These are phyloP conservation scores for Diaporthe ampelina DNA, from an alignment of 2,329 filamentous ascomycete genomes.

Conservation along the genomic window DNA sequence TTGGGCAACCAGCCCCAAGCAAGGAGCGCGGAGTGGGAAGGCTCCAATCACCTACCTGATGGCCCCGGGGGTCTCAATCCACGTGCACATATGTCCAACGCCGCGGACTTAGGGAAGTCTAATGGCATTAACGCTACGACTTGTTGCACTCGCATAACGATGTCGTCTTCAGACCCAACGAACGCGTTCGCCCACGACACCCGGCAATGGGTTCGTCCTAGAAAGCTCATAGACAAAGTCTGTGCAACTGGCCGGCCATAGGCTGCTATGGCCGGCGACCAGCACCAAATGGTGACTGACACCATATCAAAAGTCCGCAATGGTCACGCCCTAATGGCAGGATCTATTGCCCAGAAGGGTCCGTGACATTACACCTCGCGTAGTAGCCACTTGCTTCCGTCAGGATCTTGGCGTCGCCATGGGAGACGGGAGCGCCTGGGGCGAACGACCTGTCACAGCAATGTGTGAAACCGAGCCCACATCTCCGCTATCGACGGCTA, in stretches of 20 bases:
- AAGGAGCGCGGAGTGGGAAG: not conserved
- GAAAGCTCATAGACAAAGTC: conserved; percentile 13
- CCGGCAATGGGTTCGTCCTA: not conserved
- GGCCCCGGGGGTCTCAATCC: not conserved
- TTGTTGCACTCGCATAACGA: not conserved
- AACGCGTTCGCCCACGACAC: conserved; percentile 5
- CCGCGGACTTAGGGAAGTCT: conserved; percentile 14
- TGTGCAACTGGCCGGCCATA: conserved; percentile 11
- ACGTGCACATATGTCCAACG: not conserved
- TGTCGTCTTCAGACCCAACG: not conserved
- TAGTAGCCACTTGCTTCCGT: not conserved
- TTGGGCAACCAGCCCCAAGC: not conserved
- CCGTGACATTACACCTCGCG: conserved; percentile 17
- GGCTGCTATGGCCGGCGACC: conserved; percentile 4
- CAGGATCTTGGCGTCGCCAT: not conserved
- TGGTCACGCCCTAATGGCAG: conserved; percentile 10
- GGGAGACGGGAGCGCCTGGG: not conserved
- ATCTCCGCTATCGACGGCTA: conserved; percentile 18
- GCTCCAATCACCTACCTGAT: not conserved
- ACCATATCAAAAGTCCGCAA: not conserved
- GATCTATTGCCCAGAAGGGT: conserved; percentile 12
- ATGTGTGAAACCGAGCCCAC: not conserved
- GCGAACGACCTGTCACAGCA: not conserved
- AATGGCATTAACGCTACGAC: not conserved
- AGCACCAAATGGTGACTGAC: not conserved